A percentile compares a stretch with the other conserved stretches of the same genome.
Conservation (phyloP, 2,329 filamentous ascomycete genomes). For the Trichoderma aggressivum region DNA sequence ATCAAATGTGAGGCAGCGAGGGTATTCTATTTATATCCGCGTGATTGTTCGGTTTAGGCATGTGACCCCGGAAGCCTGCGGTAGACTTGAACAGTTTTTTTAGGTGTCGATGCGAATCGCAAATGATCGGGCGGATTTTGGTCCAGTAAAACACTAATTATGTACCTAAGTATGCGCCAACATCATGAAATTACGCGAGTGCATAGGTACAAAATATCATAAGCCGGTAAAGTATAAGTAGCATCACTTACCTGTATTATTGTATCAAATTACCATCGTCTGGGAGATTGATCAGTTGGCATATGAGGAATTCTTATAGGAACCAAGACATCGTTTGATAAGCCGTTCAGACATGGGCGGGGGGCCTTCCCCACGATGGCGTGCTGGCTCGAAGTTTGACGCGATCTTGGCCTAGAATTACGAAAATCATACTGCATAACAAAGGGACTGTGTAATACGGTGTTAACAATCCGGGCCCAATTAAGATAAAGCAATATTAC, state of each 20-base stretch:
- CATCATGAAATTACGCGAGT: too few relatives aligned
- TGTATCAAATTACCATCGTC: too few relatives aligned
- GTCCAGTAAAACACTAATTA: too few relatives aligned
- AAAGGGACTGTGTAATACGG: neutral
- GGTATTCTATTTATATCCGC: neutral
- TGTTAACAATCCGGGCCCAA: neutral
- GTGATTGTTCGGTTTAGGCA: neutral
- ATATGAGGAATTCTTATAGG: neutral
- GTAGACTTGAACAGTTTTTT: too few relatives aligned
- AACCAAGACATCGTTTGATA: neutral
- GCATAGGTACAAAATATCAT: too few relatives aligned
- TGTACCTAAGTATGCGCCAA: too few relatives aligned
- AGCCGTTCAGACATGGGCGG: neutral
- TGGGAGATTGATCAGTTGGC: too few relatives aligned
- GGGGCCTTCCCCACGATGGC: conserved; percentile 7
- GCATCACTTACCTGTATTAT: too few relatives aligned
- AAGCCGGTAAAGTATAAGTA: too few relatives aligned
- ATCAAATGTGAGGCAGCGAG: neutral
- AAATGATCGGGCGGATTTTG: too few relatives aligned
- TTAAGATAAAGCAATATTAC: neutral
- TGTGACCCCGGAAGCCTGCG: neutral
- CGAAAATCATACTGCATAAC: neutral
- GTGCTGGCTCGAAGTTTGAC: conserved; percentile 3
- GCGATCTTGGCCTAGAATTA: neutral
- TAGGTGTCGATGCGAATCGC: too few relatives aligned